phyloP scores from a whole-genome alignment of 1,139 yeast genomes.

The Candida frijolesensis region DNA sequence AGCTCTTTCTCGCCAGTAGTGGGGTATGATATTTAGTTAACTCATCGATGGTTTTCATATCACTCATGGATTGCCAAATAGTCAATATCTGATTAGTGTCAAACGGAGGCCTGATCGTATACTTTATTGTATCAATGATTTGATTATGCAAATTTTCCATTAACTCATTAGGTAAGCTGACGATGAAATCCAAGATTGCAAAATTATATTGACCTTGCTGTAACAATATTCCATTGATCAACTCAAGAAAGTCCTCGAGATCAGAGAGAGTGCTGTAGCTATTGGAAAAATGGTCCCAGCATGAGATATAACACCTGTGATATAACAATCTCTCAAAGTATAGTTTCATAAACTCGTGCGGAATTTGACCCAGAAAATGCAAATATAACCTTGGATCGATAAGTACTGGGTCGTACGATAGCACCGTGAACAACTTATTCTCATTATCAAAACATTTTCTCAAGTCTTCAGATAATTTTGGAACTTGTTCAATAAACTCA shows the following conservation, averaged over 20 bases:
- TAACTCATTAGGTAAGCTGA: conserved; percentile 11
- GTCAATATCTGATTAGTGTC: conserved; percentile 4
- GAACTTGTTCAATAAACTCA: conserved; percentile 16
- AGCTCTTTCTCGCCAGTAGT: not conserved
- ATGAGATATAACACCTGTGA: conserved; percentile 31
- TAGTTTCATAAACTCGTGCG: conserved; percentile 19
- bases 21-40: not conserved
- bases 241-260: conserved; percentile 38
- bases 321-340: conserved; percentile 31
- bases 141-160: conserved; percentile 11
- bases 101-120: conserved; percentile 6
- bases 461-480: conserved; percentile 17
- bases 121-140: conserved; percentile 10
- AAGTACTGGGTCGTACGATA: conserved; percentile 35
- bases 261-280: conserved; percentile 35
- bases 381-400: conserved; percentile 34
- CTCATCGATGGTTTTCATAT: conserved; percentile 2
- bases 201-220: conserved; percentile 9
- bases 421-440: conserved; percentile 30
- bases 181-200: conserved; percentile 13
- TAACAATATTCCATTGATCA: not conserved
- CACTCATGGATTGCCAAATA: conserved; percentile 4
- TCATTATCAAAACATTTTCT: conserved; percentile 27
- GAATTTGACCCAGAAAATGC: conserved; percentile 16
- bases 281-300: conserved; percentile 35